Conservation (phyloP, 192 early-diverging fungal genomes). For the Phlyctochytrium arcticum region DNA sequence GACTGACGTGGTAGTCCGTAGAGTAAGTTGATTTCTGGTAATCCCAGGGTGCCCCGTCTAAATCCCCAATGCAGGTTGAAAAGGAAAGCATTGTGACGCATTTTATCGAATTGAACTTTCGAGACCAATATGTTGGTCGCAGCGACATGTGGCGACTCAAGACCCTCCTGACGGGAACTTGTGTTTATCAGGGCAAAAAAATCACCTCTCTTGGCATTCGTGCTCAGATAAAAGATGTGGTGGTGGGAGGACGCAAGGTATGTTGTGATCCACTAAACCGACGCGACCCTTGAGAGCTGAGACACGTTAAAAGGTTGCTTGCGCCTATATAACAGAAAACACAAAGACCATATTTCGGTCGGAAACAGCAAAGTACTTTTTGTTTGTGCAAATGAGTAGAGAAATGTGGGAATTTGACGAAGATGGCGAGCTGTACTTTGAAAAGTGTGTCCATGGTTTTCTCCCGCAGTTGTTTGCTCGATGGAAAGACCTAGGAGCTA, state of each 20-base stretch:
- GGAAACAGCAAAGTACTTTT: conserved; percentile 88
- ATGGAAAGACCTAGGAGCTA: conserved; percentile 78
- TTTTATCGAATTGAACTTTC: conserved; percentile 81
- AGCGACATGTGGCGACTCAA: conserved; percentile 93
- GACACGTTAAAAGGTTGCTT: conserved; percentile 26
- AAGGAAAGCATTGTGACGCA: conserved; percentile 61
- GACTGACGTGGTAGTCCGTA: conserved; percentile 58
- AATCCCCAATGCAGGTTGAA: conserved; percentile 52
- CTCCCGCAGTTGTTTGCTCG: conserved; percentile 81
- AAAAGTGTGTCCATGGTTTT: conserved; percentile 86
- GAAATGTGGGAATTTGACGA: conserved; percentile 99
- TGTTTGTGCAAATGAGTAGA: conserved; percentile 93
- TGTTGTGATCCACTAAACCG: too few species aligned
- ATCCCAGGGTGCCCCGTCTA: not conserved
- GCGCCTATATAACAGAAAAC: conserved; percentile 72
- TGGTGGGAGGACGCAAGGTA: conserved; percentile 58
- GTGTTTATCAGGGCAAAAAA: conserved; percentile 75
- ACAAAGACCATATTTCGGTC: conserved; percentile 90
- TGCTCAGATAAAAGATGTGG: conserved; percentile 79
- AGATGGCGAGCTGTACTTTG: conserved; percentile 93
- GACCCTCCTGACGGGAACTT: conserved; percentile 59
- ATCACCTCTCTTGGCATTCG: conserved; percentile 69
- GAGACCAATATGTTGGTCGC: conserved; percentile 86
- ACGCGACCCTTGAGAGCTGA: too few species aligned
- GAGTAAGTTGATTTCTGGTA: conserved; percentile 34